These are phyloP conservation scores for Linnemannia exigua DNA, from an alignment of 192 early-diverging fungal species.

Conservation along the genomic window DNA sequence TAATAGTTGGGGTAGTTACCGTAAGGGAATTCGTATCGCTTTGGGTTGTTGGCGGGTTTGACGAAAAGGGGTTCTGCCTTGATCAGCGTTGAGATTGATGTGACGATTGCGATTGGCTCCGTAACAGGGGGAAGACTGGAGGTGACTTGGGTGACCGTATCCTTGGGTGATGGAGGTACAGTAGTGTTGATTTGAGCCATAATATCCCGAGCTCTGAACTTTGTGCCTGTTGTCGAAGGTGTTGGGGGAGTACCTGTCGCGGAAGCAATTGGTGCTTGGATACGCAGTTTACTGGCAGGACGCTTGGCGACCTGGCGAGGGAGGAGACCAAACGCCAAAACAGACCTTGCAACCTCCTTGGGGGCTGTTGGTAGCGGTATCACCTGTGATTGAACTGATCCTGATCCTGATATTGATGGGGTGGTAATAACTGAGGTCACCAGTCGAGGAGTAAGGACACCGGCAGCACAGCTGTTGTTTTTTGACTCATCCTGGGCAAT, in stretches of 20 bases:
- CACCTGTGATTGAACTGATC: neutral
- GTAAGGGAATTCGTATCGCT: conserved; percentile 25
- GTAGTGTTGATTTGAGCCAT: neutral
- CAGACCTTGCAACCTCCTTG: neutral
- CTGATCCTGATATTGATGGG: neutral
- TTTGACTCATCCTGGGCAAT: neutral
- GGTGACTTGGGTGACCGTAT: neutral
- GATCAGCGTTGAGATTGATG: conserved; percentile 17
- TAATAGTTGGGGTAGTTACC: conserved; percentile 48
- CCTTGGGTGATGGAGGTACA: neutral
- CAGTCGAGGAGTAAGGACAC: too few species aligned
- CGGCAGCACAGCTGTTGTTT: neutral
- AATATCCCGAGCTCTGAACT: conserved; percentile 20
- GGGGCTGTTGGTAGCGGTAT: neutral
- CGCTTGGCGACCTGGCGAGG: conserved; percentile 19
- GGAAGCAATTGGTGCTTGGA: neutral
- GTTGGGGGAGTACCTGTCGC: neutral
- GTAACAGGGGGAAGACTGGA: neutral
- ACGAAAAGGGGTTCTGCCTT: conserved; percentile 17
- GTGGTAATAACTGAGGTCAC: neutral
- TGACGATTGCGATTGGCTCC: neutral
- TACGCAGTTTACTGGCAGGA: neutral
- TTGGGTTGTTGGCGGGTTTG: neutral
- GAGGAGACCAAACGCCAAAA: conserved; percentile 17
- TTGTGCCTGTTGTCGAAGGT: neutral